Evolutionary conservation across 768 basidiomycete species (phyloP), one percentile per base, ranked within the genome.

Genomic region (Steccherinum ochraceum): DNA sequence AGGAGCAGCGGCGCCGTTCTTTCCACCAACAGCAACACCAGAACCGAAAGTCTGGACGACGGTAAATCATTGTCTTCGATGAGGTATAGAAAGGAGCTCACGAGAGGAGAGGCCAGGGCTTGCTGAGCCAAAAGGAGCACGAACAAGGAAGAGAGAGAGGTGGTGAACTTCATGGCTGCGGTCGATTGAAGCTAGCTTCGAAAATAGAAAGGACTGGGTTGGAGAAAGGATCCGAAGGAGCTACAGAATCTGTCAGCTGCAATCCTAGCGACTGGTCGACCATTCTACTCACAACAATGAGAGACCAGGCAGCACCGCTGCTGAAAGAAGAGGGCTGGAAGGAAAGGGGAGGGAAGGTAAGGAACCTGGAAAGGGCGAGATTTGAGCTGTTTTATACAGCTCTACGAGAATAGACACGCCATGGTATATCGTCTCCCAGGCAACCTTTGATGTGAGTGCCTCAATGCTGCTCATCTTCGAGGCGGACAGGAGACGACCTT

Each of bases 241-340:
- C 60, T 58, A 64, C 61, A 57, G 59, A 35, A 35, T 35, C 30
- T 49, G 53, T 35, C 30, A 35, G 52, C 40, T 3, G 24, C 13
- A 24, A 2, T 23, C 3, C 0, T 12, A 44, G 19, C 48, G 2
- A 41, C 45, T n/a, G 49, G 10, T 12, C 12, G 63, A 61, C 46
- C 24, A 16, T 46, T 21, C 5, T 3, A 55, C 61, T 52, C 40
- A 61, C 62, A 51, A 56, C 41, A 49, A 51, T 47, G 43, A 59
- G 55, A 51, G 50, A 48, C 61, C 58, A 58, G 59, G 72, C 80
- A 81, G 80, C 81, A 53, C 80, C 64, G 81, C 79, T 81, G 80
- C 78, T 56, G 60, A 63, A 61, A 56, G 60, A 55, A 40, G 20
- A 42, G 51, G 46, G 26, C 53, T 53, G 61, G 57, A 55, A 51